Evolutionary conservation across 805 yeast species (phyloP), one percentile per base, ranked within the genome.

Genomic region (Nakazawaea wyomingensis): DNA sequence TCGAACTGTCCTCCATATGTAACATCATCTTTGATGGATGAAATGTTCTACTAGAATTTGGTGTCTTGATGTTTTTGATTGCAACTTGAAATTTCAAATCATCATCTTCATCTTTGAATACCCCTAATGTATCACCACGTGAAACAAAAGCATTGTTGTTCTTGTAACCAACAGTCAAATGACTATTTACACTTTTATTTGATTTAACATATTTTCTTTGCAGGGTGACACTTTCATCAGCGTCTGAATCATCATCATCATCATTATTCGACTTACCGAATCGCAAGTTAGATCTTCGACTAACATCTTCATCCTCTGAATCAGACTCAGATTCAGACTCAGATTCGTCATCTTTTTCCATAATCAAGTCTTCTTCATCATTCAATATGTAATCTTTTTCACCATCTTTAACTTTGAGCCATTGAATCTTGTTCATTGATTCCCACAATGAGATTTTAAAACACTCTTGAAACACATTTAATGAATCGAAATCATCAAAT

Each of bases 71-170:
- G 48, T 79, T 72, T 33, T 75, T 75, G 46, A 89, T 84, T 0
- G 95, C 76, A 4, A 95, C 78, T 17, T 75, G 64, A 54, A 75
- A 87, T 45, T 78, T 75, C 38, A 88, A 61, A 2, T 60, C 67
- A 32, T 71, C 75, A 16, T 70, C 71, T 13, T 66, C 71, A 28
- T 71, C 73, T 53, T 72, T 82, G 64, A 88, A 87, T 4, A 89
- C 89, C 27, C 96, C 96, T 44, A 89, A 66, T 50, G 77, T 78
- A 57, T 85, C 67, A 13, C 89, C 96, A 51, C 95, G 77, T 0
- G 84, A 80, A 24, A 89, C 90, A 57, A 75, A 89, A 1, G 95
- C 74, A 28, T 93, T 70, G 53, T 85, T 82, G 51, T 80, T 80
- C 43, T 72, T 73, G 48, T 65, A 75, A 1, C 95, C 90, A 7